These are phyloP conservation scores for Sergeia podlipaevii DNA, from an alignment of 208 protist genomes.

Conservation along the genomic window DNA sequence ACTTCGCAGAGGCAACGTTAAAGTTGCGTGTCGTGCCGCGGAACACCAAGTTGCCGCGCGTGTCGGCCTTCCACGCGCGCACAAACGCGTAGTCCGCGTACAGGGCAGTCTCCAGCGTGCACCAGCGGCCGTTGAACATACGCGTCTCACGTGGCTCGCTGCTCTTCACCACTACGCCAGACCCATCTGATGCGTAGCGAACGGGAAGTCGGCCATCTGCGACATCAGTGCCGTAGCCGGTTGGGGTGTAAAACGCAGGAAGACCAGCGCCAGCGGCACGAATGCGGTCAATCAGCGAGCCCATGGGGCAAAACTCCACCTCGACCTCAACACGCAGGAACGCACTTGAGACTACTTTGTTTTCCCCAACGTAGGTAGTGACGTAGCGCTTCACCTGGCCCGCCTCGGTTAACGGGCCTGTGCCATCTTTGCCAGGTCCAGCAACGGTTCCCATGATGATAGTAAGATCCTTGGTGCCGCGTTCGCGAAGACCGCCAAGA, in stretches of 20 bases:
- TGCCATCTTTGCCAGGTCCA: slow-evolving; percentile 91
- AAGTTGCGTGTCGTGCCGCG: slow-evolving; percentile 95
- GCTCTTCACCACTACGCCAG: slow-evolving; percentile 60
- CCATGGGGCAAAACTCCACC: slow-evolving; percentile 96
- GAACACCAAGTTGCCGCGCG: slow-evolving; percentile 77
- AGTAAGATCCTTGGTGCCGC: slow-evolving; percentile 68
- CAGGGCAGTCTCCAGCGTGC: slow-evolving; percentile 92
- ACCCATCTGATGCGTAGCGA: slow-evolving; percentile 85
- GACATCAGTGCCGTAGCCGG: slow-evolving; percentile 91
- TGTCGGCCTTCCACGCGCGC: slow-evolving; percentile 95
- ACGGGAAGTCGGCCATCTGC: slow-evolving; percentile 91
- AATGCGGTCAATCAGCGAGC: slow-evolving; percentile 94
- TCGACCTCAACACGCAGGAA: slow-evolving; percentile 95
- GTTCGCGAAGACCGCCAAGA: slow-evolving; percentile 61
- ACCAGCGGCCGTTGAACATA: slow-evolving; percentile 86
- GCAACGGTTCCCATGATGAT: slow-evolving; percentile 86
- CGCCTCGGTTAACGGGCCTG: slow-evolving; percentile 85
- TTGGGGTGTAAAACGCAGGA: slow-evolving; percentile 97
- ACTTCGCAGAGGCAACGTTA: slow-evolving; percentile 89
- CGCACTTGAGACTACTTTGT: slow-evolving; percentile 93
- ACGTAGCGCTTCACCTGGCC: slow-evolving; percentile 87
- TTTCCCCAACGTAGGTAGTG: slow-evolving; percentile 96
- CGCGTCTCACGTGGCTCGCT: slow-evolving; percentile 83
- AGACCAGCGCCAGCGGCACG: slow-evolving; percentile 96
- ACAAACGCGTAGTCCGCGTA: slow-evolving; percentile 92